phyloP scores from a whole-genome alignment of 2,329 filamentous ascomycete genomes.

The Lojkania enalia region DNA sequence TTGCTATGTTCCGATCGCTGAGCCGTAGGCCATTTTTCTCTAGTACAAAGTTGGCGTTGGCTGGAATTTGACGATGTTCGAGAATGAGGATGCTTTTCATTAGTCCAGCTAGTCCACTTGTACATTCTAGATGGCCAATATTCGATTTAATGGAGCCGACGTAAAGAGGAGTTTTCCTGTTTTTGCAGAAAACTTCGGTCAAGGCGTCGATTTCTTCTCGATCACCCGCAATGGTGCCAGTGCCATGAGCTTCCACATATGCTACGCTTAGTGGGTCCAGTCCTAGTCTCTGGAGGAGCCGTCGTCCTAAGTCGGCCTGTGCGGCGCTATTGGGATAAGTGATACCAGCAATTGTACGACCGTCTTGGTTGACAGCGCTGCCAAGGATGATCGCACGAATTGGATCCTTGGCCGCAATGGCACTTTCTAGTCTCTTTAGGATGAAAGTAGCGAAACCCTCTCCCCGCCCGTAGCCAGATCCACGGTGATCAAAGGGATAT shows the following conservation, averaged over 20 bases:
- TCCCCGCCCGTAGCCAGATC: constrained; percentile 64
- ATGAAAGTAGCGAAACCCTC: constrained; percentile 61
- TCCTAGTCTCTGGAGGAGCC: background rate
- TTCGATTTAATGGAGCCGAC: constrained; percentile 22
- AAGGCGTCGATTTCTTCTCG: constrained; percentile 10
- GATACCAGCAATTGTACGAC: constrained; percentile 56
- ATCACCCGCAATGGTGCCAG: constrained; percentile 43
- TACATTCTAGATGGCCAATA: constrained; percentile 19
- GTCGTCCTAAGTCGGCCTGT: background rate
- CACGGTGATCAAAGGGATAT: constrained; percentile 33
- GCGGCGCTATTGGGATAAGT: constrained; percentile 50
- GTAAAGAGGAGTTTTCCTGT: background rate
- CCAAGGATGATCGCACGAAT: constrained; percentile 47
- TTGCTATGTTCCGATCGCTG: background rate
- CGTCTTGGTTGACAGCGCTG: constrained; percentile 51
- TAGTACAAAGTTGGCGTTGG: constrained; percentile 23
- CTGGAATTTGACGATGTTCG: constrained; percentile 39
- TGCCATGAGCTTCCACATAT: constrained; percentile 49
- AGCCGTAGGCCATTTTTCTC: constrained; percentile 4
- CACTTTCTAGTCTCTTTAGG: constrained; percentile 59
- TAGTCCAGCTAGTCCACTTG: constrained; percentile 14
- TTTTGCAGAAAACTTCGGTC: background rate
- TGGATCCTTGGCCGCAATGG: constrained; percentile 58
- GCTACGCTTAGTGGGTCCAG: constrained; percentile 15
- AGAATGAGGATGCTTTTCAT: constrained; percentile 22